phyloP scores from a whole-genome alignment of 768 basidiomycete genomes.

The Erythrobasidium yunnanense region DNA sequence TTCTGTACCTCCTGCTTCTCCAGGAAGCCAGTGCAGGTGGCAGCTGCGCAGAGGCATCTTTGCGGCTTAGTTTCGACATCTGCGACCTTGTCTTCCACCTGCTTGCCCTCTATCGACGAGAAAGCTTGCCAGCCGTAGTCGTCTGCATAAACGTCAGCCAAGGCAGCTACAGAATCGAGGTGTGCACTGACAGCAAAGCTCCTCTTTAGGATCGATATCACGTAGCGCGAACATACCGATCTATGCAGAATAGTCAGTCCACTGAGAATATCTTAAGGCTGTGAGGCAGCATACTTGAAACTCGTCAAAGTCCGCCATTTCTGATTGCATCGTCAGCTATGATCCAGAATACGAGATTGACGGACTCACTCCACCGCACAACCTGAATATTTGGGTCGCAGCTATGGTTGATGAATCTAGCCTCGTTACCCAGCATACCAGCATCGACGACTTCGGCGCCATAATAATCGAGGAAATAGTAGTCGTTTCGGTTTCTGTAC shows the following conservation, averaged over 20 bases:
- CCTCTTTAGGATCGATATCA: constrained; percentile 42
- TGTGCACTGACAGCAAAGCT: constrained; percentile 31
- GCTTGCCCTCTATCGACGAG: constrained; percentile 26
- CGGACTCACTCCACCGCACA: constrained; percentile 39
- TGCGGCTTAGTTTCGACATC: constrained; percentile 36
- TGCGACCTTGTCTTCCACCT: constrained; percentile 31
- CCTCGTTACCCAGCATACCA: constrained; percentile 42
- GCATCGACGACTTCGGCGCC: constrained; percentile 44
- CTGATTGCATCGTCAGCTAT: constrained; percentile 9
- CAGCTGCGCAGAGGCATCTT: constrained; percentile 41
- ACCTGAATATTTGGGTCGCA: constrained; percentile 44
- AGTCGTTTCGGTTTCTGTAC: constrained; percentile 37
- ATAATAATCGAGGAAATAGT: constrained; percentile 44
- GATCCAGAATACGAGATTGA: background rate
- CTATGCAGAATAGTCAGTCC: too few relatives aligned
- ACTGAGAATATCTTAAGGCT: too few relatives aligned
- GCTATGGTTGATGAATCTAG: constrained; percentile 44
- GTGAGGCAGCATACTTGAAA: too few relatives aligned
- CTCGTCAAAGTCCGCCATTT: constrained; percentile 40
- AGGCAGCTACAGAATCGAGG: background rate
- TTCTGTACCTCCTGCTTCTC: constrained; percentile 38
- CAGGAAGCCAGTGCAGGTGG: constrained; percentile 40
- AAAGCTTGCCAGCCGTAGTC: constrained; percentile 36
- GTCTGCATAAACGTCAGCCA: background rate
- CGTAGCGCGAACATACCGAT: constrained; percentile 43